A percentile compares a stretch with the other conserved stretches of the same genome.
Conservation (phyloP, 2,329 filamentous ascomycete species). For the Diplodia sapinea region DNA sequence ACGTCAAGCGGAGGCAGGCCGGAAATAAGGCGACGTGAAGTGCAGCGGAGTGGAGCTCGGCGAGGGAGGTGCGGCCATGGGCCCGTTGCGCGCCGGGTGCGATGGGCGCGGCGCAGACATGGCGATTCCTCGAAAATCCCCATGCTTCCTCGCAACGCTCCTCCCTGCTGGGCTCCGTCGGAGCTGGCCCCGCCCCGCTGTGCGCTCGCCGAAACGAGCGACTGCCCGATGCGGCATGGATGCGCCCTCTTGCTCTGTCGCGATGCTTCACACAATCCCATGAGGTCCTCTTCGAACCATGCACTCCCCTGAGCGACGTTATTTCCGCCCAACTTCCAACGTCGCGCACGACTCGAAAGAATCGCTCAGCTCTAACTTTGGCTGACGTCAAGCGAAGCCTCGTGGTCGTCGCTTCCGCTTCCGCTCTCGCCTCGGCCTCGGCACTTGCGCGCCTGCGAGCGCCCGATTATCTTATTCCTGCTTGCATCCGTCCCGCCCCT, state of each 20-base stretch:
- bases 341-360: constrained; percentile 26
- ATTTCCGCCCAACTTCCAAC: constrained; percentile 24
- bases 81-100: constrained; percentile 3
- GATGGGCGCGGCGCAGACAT: constrained; percentile 5
- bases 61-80: neutral
- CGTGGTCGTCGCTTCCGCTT: neutral
- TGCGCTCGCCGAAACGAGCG: constrained; percentile 9
- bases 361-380: neutral
- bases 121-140: neutral
- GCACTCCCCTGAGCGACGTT: constrained; percentile 16
- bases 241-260: neutral
- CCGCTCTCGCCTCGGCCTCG: neutral
- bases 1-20: constrained; percentile 9
- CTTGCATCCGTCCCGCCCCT: neutral
- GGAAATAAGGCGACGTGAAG: constrained; percentile 10
- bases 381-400: neutral
- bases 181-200: constrained; percentile 25
- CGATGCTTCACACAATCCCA: constrained; percentile 3
- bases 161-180: constrained; percentile 8
- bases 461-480: neutral
- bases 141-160: neutral
- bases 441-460: neutral
- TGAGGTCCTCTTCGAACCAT: neutral
- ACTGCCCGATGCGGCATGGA: constrained; percentile 13
- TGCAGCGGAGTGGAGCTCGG: neutral